Percentiles rank a stretch among this genome's conserved stretches.
Conservation (phyloP, 176 grass and related monocot genomes). For the Lolium rigidum region DNA sequence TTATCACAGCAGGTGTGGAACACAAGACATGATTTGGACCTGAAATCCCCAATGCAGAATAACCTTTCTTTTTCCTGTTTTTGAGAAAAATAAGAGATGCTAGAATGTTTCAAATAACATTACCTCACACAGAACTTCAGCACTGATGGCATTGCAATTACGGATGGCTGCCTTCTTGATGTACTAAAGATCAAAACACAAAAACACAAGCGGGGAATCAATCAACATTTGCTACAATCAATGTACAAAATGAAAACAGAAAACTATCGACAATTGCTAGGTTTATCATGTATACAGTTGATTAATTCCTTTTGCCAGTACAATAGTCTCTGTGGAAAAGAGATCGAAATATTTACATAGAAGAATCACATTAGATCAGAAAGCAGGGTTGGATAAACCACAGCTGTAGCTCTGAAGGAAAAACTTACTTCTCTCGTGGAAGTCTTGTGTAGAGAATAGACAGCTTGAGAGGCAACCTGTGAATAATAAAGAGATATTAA, state of each 20-base stretch:
- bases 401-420: background rate
- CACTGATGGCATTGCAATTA: slow-evolving; percentile 52
- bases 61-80: background rate
- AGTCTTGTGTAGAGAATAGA: slow-evolving; percentile 95
- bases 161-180: slow-evolving; percentile 75
- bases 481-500: slow-evolving; percentile 38
- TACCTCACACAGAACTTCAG: slow-evolving; percentile 90
- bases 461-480: slow-evolving; percentile 76
- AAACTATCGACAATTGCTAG: background rate
- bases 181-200: slow-evolving; percentile 49
- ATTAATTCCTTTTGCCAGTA: background rate
- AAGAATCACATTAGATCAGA: background rate
- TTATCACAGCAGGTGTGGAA: background rate
- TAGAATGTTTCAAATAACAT: background rate
- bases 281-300: background rate
- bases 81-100: background rate
- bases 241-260: background rate
- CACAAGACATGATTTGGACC: background rate
- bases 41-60: background rate
- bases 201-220: background rate
- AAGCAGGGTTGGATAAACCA: background rate
- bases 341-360: background rate
- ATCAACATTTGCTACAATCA: background rate
- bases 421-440: slow-evolving; percentile 91
- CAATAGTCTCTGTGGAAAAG: background rate